Evolutionary conservation across 495 filamentous ascomycete species (phyloP).

Genomic region (Daldinia bambusicola): DNA sequence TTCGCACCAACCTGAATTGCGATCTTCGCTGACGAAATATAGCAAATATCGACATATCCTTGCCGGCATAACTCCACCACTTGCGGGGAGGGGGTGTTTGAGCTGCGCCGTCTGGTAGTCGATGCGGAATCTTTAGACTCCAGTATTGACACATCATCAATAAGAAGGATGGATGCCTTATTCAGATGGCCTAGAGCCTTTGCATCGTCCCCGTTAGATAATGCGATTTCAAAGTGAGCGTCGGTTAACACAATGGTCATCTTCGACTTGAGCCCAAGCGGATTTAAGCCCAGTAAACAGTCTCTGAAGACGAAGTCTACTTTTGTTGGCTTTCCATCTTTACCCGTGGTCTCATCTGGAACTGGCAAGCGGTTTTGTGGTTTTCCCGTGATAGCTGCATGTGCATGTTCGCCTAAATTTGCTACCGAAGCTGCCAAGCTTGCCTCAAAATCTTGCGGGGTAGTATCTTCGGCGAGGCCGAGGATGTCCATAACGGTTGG

Average conservation of each 20-base stretch:
- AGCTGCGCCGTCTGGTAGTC: conserved; percentile 55
- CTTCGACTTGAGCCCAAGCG: conserved; percentile 77
- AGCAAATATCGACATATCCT: conserved; percentile 86
- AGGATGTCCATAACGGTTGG: conserved; percentile 82
- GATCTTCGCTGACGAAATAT: conserved; percentile 80
- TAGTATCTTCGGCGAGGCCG: conserved; percentile 71
- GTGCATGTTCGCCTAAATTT: conserved; percentile 72
- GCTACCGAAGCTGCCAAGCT: conserved; percentile 82
- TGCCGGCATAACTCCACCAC: conserved; percentile 69
- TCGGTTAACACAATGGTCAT: conserved; percentile 81
- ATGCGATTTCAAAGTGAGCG: conserved; percentile 69
- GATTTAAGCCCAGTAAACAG: conserved; percentile 86
- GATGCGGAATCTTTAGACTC: conserved; percentile 57
- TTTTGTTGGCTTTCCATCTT: conserved; percentile 60
- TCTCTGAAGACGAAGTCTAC: conserved; percentile 80
- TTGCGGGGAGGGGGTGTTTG: conserved; percentile 66
- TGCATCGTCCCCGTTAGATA: conserved; percentile 69
- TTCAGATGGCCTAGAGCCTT: conserved; percentile 73
- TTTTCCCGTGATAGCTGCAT: conserved; percentile 54
- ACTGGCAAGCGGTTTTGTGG: conserved; percentile 23
- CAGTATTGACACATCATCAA: conserved; percentile 75
- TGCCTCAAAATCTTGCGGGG: conserved; percentile 77
- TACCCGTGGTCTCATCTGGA: conserved; percentile 41
- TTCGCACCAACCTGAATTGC: conserved; percentile 64
- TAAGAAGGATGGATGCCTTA: conserved; percentile 82